phyloP scores from a whole-genome alignment of 2,329 filamentous ascomycete species.

The Neopestalotiopsis sp. region DNA sequence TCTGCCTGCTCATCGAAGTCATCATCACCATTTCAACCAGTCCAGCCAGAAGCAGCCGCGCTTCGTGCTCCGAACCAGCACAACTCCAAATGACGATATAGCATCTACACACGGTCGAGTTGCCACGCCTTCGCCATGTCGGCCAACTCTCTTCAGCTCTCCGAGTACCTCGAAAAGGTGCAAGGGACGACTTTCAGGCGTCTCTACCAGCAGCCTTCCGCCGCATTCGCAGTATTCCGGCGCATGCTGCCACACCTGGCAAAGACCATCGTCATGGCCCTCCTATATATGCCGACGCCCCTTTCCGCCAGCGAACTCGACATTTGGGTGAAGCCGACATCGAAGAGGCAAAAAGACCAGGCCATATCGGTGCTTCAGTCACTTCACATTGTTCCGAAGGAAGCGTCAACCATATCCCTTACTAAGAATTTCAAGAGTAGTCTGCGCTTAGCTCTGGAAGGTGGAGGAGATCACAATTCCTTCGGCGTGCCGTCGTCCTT shows the following conservation, averaged over 20 bases:
- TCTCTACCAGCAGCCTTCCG: constrained; percentile 95
- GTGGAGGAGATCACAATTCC: constrained; percentile 82
- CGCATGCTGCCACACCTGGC: constrained; percentile 95
- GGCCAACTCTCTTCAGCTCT: constrained; percentile 60
- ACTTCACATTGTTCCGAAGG: constrained; percentile 81
- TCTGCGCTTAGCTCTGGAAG: constrained; percentile 84
- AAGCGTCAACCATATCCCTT: constrained; percentile 74
- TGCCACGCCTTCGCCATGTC: constrained; percentile 31
- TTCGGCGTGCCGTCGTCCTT: constrained; percentile 85
- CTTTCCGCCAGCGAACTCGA: constrained; percentile 83
- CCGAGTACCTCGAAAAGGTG: constrained; percentile 92
- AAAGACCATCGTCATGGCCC: constrained; percentile 94
- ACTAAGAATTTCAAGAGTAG: constrained; percentile 84
- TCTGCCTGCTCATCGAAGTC: neutral
- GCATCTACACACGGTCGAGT: neutral
- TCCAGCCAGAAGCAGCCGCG: neutral
- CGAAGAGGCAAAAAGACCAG: constrained; percentile 76
- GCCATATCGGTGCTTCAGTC: constrained; percentile 81
- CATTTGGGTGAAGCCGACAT: constrained; percentile 77
- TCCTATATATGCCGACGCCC: constrained; percentile 87
- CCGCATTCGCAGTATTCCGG: constrained; percentile 92
- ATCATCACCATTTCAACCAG: neutral
- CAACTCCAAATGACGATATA: constrained; percentile 7
- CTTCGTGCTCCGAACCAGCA: neutral
- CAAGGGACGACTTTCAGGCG: constrained; percentile 88